Conservation (phyloP, 495 filamentous ascomycete genomes). For the Aspergillus kassunensis region DNA sequence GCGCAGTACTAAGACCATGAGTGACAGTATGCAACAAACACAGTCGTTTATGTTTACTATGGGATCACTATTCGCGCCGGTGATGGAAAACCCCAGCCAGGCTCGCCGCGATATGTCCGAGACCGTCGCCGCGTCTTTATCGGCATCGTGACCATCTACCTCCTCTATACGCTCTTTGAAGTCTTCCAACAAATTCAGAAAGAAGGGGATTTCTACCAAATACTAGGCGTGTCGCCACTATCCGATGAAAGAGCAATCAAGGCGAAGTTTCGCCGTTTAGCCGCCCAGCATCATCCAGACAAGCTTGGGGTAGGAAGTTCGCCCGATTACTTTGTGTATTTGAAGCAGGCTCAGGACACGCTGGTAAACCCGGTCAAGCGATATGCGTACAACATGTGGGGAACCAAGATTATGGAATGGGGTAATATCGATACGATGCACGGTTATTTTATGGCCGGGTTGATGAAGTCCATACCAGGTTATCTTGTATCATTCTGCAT, state of each 20-base stretch:
- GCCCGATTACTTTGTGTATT: conserved; percentile 70
- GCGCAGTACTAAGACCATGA: conserved; percentile 1
- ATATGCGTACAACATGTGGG: conserved; percentile 93
- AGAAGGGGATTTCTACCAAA: conserved; percentile 70
- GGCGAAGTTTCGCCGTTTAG: conserved; percentile 79
- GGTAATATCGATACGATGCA: conserved; percentile 63
- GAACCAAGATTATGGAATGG: conserved; percentile 68
- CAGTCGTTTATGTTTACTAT: conserved; percentile 80
- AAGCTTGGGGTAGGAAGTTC: conserved; percentile 51
- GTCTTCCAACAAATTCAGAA: conserved; percentile 74
- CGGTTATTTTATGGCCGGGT: conserved; percentile 68
- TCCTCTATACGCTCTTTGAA: conserved; percentile 92
- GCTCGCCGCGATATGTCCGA: conserved; percentile 59
- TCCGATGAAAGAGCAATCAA: conserved; percentile 74
- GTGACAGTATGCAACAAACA: conserved; percentile 68
- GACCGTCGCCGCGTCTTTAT: conserved; percentile 81
- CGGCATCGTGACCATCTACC: conserved; percentile 73
- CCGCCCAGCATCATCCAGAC: conserved; percentile 84
- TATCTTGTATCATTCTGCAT: conserved; percentile 60
- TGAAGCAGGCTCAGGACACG: conserved; percentile 81
- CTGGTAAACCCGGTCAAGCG: conserved; percentile 73
- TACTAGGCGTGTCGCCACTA: conserved; percentile 61
- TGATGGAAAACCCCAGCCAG: conserved; percentile 72
- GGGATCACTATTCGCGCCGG: conserved; percentile 86
- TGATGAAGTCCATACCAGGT: conserved; percentile 55